Evolutionary conservation across 78 protist genomes (phyloP).

Genomic region (Dictyostelium purpureum): DNA sequence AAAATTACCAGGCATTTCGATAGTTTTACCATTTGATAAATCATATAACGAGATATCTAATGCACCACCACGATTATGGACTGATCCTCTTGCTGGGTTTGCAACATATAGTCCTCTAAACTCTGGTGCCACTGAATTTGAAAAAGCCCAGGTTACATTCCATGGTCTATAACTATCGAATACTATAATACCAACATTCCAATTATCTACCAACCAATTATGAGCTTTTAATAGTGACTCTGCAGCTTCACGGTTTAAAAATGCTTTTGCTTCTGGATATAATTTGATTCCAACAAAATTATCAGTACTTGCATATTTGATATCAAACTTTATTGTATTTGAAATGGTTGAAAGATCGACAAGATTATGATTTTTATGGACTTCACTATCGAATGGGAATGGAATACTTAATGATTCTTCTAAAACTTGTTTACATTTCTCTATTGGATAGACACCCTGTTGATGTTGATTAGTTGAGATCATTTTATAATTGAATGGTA

Average conservation of each 20-base stretch:
- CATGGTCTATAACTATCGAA: slow-evolving; percentile 63
- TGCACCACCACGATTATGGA: slow-evolving; percentile 74
- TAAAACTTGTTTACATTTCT: neutral
- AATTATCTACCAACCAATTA: slow-evolving; percentile 24
- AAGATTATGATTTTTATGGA: neutral
- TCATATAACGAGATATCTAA: slow-evolving; percentile 39
- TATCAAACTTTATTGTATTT: slow-evolving; percentile 9
- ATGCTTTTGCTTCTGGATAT: slow-evolving; percentile 11
- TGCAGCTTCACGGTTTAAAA: slow-evolving; percentile 26
- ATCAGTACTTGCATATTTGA: slow-evolving; percentile 47
- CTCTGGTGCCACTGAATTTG: neutral
- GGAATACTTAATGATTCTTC: neutral
- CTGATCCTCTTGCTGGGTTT: slow-evolving; percentile 29
- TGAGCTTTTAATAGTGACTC: slow-evolving; percentile 20
- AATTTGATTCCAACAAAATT: slow-evolving; percentile 36
- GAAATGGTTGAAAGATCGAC: slow-evolving; percentile 35
- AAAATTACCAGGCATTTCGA: slow-evolving; percentile 54
- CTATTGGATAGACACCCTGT: slow-evolving; percentile 21
- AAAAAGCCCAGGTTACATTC: slow-evolving; percentile 56
- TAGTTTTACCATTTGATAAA: neutral
- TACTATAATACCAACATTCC: slow-evolving; percentile 33
- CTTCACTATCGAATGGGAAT: slow-evolving; percentile 13
- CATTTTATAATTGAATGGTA: neutral
- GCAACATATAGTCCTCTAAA: slow-evolving; percentile 59
- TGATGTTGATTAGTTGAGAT: neutral